Conservation (phyloP, 192 early-diverging fungal genomes). For the Coemansia sp. region DNA sequence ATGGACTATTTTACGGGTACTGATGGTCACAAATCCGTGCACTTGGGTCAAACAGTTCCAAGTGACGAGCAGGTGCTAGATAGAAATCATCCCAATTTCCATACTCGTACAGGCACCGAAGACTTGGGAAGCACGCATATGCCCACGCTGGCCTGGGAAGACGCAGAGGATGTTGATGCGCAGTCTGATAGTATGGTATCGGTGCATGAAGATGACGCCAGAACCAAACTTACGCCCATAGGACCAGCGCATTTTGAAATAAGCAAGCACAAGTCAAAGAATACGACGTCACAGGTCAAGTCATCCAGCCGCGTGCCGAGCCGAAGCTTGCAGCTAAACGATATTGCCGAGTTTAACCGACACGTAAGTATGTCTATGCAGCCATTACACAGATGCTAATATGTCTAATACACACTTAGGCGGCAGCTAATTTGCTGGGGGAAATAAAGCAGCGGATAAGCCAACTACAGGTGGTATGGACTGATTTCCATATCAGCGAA, state of each 20-base stretch:
- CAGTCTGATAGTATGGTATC: constrained; percentile 26
- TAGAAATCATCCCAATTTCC: neutral
- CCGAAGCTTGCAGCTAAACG: constrained; percentile 3
- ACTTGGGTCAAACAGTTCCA: neutral
- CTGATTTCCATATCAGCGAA: constrained; percentile 38
- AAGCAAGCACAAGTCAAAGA: neutral
- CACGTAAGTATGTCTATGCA: constrained; percentile 15
- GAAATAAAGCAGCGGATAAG: constrained; percentile 18
- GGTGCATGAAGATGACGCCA: constrained; percentile 12
- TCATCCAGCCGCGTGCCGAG: neutral
- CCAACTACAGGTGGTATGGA: constrained; percentile 34
- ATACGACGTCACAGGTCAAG: constrained; percentile 5
- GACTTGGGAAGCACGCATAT: neutral
- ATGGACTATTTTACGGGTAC: neutral
- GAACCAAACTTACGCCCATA: constrained; percentile 4
- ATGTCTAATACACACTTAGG: constrained; percentile 12
- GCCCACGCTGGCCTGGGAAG: neutral
- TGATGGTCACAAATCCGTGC: neutral
- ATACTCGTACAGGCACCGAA: neutral
- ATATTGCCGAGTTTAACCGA: constrained; percentile 21
- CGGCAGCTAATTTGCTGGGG: constrained; percentile 27
- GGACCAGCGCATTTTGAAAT: constrained; percentile 25
- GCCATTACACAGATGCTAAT: too few species aligned
- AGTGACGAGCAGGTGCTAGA: neutral
- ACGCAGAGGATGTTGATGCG: constrained; percentile 3